Evolutionary conservation across 805 yeast genomes (phyloP), one percentile per base, ranked within the genome.

Genomic region (Barnettozyma vustinii): DNA sequence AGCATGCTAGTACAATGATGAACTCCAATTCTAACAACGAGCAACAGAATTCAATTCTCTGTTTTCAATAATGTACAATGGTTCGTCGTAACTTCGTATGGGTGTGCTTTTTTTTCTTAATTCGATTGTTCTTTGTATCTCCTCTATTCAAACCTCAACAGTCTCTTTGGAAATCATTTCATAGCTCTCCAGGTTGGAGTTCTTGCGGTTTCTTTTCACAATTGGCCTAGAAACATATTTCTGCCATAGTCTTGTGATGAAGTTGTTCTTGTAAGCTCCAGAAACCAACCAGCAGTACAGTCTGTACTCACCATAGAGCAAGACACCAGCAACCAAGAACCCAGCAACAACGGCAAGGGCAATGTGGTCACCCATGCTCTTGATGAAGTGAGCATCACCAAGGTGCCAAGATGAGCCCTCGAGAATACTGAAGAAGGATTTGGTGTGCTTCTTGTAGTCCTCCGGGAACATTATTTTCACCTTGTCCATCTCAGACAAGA

Each of bases 361-460:
- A 55, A 91, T 79, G 65, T 91, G 96, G 54, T 79, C 75, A 16
- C 87, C 89, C 67, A 90, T 68, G 9, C 78, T 69, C 60, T 86
- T 81, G 66, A 90, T 80, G 62, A 87, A 79, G 47, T 80, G 75
- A 10, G 97, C 96, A 65, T 91, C 97, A 55, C 83, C 88, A 60
- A 80, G 69, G 67, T 91, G 97, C 97, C 97, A 91, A 23, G 96
- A 86, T 0, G 96, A 87, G 42, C 97, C 97, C 48, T 79, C 77
- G 0, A 88, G 72, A 48, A 87, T 83, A 37, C 80, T 74, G 66
- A 91, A 90, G 63, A 87, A 86, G 0, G 90, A 76, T 55, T 74
- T 69, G 1, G 74, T 61, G 52, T 74, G 76, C 50, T 77, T 70
- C 62, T 85, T 86, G 66, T 87, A 87, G 63, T 85, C 90, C 37